These are phyloP conservation scores for Phytophthora fragariae DNA, from an alignment of 352 stramenopile genomes.

Conservation along the genomic window DNA sequence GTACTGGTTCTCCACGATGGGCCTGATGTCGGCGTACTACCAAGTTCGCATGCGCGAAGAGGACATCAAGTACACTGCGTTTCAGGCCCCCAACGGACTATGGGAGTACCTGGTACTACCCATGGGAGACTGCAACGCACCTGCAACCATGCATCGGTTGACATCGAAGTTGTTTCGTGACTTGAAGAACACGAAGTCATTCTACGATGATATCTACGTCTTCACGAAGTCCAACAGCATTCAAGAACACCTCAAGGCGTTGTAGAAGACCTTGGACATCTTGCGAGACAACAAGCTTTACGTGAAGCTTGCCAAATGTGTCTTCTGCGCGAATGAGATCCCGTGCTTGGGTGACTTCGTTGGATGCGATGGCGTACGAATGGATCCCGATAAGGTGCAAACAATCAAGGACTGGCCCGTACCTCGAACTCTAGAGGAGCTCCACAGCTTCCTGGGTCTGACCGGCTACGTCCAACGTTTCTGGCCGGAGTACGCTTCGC, in stretches of 20 bases:
- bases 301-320: too few relatives aligned
- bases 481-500: too few relatives aligned
- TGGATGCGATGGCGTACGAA: neutral
- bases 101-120: constrained; percentile 8
- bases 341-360: too few relatives aligned
- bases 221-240: constrained; percentile 8
- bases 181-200: constrained; percentile 8
- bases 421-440: constrained; percentile 1
- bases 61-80: constrained; percentile 30
- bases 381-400: constrained; percentile 7
- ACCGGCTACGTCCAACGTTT: constrained; percentile 1
- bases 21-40: constrained; percentile 21
- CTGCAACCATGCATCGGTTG: constrained; percentile 11
- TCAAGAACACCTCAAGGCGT: neutral
- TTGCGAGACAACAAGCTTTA: too few relatives aligned
- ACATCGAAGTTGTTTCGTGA: constrained; percentile 8
- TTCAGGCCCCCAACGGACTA: constrained; percentile 13
- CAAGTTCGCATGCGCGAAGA: constrained; percentile 35
- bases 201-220: constrained; percentile 21
- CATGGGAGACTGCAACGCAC: neutral
- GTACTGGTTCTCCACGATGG: neutral
- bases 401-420: constrained; percentile 7
- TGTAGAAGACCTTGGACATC: constrained; percentile 8
- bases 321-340: too few relatives aligned
- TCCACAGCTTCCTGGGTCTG: constrained; percentile 5